phyloP scores from a whole-genome alignment of 805 yeast species.

The Yamadazyma sp. region DNA sequence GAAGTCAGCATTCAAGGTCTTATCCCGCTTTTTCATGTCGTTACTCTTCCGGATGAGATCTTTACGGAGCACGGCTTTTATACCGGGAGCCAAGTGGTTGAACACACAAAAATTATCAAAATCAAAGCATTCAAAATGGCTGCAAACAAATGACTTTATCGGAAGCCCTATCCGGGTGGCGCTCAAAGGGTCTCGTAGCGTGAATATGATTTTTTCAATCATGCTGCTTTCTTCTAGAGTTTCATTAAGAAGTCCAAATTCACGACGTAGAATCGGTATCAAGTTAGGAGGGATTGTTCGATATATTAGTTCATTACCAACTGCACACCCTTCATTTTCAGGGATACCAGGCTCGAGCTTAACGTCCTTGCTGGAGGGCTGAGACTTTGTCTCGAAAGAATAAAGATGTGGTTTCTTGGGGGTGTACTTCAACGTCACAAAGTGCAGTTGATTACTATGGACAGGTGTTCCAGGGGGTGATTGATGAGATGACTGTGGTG shows the following conservation, averaged over 20 bases:
- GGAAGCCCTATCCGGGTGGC: constrained; percentile 40
- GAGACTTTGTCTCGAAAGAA: no score
- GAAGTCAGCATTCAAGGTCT: background rate
- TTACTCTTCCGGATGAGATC: constrained; percentile 23
- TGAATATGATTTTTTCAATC: constrained; percentile 36
- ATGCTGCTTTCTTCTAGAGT: constrained; percentile 23
- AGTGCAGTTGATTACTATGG: background rate
- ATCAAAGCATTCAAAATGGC: constrained; percentile 47
- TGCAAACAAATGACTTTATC: constrained; percentile 36
- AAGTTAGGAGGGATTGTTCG: constrained; percentile 17
- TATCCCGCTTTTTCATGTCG: constrained; percentile 14
- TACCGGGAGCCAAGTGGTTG: constrained; percentile 33
- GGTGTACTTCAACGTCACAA: constrained; percentile 4
- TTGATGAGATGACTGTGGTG: no score
- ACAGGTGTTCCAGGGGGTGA: no score
- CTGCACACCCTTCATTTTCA: no score
- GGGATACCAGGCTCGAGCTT: background rate
- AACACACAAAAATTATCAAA: constrained; percentile 41
- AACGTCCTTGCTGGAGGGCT: background rate
- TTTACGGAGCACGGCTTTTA: constrained; percentile 22
- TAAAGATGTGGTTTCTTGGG: background rate
- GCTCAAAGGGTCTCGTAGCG: constrained; percentile 41
- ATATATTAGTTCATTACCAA: no score
- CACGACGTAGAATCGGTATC: constrained; percentile 12
- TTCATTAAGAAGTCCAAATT: constrained; percentile 14